Base-by-base conservation (phyloP, 768 basidiomycete genomes). In the Mycena albidolilacea region DNA sequence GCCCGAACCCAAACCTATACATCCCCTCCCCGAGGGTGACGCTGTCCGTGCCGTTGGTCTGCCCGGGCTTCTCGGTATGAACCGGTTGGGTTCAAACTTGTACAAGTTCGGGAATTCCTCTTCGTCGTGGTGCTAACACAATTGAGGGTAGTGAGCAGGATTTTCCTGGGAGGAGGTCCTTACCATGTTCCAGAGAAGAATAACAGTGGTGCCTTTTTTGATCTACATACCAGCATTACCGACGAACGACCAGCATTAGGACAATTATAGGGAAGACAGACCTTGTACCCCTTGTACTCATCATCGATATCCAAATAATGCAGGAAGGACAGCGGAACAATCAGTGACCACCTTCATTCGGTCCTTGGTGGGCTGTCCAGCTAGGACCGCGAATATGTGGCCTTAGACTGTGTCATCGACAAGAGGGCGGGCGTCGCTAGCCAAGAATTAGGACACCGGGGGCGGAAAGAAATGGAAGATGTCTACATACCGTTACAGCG, bases 41-140 rank as follows among this genome's bases (percentile, higher is more conserved):
- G 30, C 30, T 30, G 30, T 30, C 30, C 30, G 4, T 30, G 30
- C 30, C 4, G 3, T 17, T 14, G 10, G 10, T n/a, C 41, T 43
- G 41, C n/a, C 52, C 52, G 9, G 55, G 23, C 41, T 58, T 57
- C 9, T 46, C 7, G 48, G 48, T 14, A 67, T 8, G 43, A 67
- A 67, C 37, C 66, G 15, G 2, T 67, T 43, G 3, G 66, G 66
- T 0, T 67, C 10, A 5, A 43, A 43, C 10, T 43, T 14, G 41
- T 67, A 67, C 1, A 57, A 59, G n/a, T 67, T 41, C 2, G 61
- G 43, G 15, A 62, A 62, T 48, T 46, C 44, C 23, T 44, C 57
- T 41, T 67, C 66, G n/a, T 67, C 58, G 44, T 67, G 66, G 35
- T 67, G 66, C 66, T 23, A 23, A 30, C 30, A 2, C 23, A 23